phyloP scores from a whole-genome alignment of 1,284 basidiomycete genomes.

The Mycena sp. region DNA sequence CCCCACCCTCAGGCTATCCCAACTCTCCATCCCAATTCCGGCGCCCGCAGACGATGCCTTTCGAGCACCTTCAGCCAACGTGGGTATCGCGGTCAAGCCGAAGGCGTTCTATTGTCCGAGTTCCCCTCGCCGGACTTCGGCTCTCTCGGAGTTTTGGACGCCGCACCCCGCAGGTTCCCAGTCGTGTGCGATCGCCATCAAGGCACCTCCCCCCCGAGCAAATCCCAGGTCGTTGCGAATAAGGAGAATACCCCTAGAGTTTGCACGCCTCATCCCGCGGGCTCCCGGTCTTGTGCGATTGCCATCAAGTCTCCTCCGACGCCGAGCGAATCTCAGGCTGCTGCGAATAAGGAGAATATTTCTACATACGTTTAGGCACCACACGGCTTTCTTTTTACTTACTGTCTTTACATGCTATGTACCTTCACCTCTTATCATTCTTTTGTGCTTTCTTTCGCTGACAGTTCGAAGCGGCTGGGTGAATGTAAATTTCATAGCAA shows the following conservation, averaged over 20 bases:
- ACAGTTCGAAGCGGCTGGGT: no score
- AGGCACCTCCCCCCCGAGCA: slow-evolving; percentile 6
- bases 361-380: no score
- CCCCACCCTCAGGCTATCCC: no score
- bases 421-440: no score
- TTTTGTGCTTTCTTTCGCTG: no score
- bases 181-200: slow-evolving; percentile 22
- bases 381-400: no score
- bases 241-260: slow-evolving; percentile 16
- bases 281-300: slow-evolving; percentile 20
- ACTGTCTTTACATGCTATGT: no score
- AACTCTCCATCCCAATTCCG: no score
- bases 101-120: no score
- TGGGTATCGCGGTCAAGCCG: neutral
- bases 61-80: neutral
- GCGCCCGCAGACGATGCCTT: slow-evolving; percentile 26
- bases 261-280: slow-evolving; percentile 11
- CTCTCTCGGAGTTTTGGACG: slow-evolving; percentile 22
- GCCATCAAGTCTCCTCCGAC: slow-evolving; percentile 18
- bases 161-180: slow-evolving; percentile 22
- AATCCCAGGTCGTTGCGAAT: neutral
- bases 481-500: no score
- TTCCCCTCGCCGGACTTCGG: no score
- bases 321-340: neutral
- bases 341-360: slow-evolving; percentile 22